These are phyloP conservation scores for Strobilomyces confusus DNA, from an alignment of 768 basidiomycete species.

Conservation along the genomic window DNA sequence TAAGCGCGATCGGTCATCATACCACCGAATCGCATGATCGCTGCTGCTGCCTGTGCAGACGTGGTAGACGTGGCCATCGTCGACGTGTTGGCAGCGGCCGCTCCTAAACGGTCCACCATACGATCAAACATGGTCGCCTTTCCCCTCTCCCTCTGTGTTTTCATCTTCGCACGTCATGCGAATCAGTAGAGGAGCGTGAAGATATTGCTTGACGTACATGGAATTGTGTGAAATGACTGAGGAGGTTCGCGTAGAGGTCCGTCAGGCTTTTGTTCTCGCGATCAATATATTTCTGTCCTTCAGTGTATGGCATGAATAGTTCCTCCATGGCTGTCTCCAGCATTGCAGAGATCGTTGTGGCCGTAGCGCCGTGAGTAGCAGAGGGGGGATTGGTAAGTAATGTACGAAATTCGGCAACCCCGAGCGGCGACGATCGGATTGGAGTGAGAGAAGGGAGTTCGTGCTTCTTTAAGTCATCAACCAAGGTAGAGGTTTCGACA, in stretches of 20 bases:
- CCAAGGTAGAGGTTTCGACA: conserved; percentile 66
- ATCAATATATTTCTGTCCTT: conserved; percentile 89
- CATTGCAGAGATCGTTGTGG: conserved; percentile 67
- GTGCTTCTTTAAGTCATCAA: conserved; percentile 90
- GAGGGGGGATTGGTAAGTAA: conserved; percentile 43
- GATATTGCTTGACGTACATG: conserved; percentile 52
- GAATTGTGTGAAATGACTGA: conserved; percentile 77
- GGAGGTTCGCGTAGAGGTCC: conserved; percentile 69
- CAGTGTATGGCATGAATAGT: conserved; percentile 89
- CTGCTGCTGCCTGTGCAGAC: conserved; percentile 82
- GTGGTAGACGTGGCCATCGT: conserved; percentile 58
- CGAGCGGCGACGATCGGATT: conserved; percentile 54
- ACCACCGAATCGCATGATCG: conserved; percentile 87
- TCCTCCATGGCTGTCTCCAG: conserved; percentile 97
- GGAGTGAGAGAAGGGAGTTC: conserved; percentile 71
- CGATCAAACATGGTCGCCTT: conserved; percentile 86
- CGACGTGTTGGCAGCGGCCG: conserved; percentile 64
- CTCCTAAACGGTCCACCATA: conserved; percentile 81
- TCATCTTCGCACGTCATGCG: conserved; percentile 38
- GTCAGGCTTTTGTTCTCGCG: conserved; percentile 82
- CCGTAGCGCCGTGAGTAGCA: conserved; percentile 39
- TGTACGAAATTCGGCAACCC: conserved; percentile 56
- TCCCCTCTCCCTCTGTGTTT: conserved; percentile 50
- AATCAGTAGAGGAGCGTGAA: conserved; percentile 5
- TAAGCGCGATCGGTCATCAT: conserved; percentile 51